These are phyloP conservation scores for Aphanomyces euteiches DNA, from an alignment of 352 stramenopile species.

Conservation along the genomic window DNA sequence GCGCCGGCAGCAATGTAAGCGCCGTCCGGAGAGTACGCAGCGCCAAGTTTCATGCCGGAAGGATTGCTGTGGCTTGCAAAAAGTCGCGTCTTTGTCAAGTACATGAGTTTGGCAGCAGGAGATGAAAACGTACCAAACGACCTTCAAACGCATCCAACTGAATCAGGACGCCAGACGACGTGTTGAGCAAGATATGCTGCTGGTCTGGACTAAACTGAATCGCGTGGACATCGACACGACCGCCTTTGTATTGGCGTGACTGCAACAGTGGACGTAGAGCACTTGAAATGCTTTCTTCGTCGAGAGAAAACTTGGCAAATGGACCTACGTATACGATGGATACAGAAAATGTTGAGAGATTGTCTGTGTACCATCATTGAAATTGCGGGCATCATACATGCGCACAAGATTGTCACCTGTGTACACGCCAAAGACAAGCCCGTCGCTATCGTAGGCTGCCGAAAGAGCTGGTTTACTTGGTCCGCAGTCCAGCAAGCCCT, in stretches of 20 bases:
- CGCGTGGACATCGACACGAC: slow-evolving; percentile 68
- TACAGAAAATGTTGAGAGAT: not conserved
- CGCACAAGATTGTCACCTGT: slow-evolving; percentile 80
- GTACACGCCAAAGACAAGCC: slow-evolving; percentile 83
- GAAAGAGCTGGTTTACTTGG: slow-evolving; percentile 36
- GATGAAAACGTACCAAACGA: slow-evolving; percentile 63
- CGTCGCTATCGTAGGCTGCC: slow-evolving; percentile 73
- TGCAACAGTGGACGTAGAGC: slow-evolving; percentile 66
- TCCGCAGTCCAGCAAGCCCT: slow-evolving; percentile 52
- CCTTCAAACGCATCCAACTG: slow-evolving; percentile 84
- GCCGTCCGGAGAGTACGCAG: slow-evolving; percentile 70
- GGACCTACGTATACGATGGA: slow-evolving; percentile 39
- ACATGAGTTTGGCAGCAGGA: not conserved
- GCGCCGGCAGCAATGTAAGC: slow-evolving; percentile 58
- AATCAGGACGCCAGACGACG: slow-evolving; percentile 73
- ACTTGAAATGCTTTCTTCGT: slow-evolving; percentile 62
- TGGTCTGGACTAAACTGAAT: slow-evolving; percentile 84
- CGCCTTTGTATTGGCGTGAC: slow-evolving; percentile 47
- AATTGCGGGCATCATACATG: slow-evolving; percentile 87
- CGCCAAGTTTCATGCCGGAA: slow-evolving; percentile 46
- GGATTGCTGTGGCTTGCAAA: slow-evolving; percentile 28
- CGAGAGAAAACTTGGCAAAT: slow-evolving; percentile 85
- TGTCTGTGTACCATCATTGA: slow-evolving; percentile 46
- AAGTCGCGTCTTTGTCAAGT: slow-evolving; percentile 15
- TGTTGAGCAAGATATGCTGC: slow-evolving; percentile 79